Base-by-base conservation (phyloP, 2,329 filamentous ascomycete genomes). In the Colletotrichum caudatum region DNA sequence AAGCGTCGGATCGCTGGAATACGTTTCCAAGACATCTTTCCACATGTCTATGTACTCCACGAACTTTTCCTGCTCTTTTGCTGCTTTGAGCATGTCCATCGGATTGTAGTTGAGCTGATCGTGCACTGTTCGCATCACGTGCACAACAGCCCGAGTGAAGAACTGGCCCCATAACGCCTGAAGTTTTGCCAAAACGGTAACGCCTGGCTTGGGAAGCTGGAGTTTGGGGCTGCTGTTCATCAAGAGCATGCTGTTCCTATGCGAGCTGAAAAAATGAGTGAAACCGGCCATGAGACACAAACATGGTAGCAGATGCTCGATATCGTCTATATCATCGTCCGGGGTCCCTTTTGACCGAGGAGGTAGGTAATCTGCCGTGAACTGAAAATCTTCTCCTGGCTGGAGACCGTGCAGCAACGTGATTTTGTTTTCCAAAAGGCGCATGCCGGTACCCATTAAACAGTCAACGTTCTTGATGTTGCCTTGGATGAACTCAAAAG, bases 401-500 rank as follows among this genome's bases (percentile, higher is more conserved):
- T 41, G 44, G 5, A 5, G 5, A 14, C 56, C 51, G n/a, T 14
- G 35, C 23, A 66, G 39, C 8, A 66, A 50, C 18, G 59, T 60
- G n/a, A 69, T 54, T 5, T 48, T 64, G 60, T 54, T 50, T n/a
- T 73, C 61, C 6, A 74, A 61, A 9, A 71, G 56, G 1, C 51
- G 56, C 26, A 64, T 67, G 16, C 72, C 73, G 12, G 69, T 71
- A 0, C 53, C 48, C 53, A 74, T 66, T 12, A 75, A 46, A 5
- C 54, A 63, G 62, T 74, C 73, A 3, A 71, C 67, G 0, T 63
- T 44, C 29, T 67, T 62, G 41, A 63, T 66, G 44, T 75, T 75
- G 50, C 74, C 74, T 23, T 75, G 74, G 7, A 75, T 51, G 11
- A 75, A 71, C 60, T 75, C 74, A 35, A 73, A 75, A 2, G 72